phyloP scores from a whole-genome alignment of 2,329 filamentous ascomycete genomes.

The Alternaria arbusti region DNA sequence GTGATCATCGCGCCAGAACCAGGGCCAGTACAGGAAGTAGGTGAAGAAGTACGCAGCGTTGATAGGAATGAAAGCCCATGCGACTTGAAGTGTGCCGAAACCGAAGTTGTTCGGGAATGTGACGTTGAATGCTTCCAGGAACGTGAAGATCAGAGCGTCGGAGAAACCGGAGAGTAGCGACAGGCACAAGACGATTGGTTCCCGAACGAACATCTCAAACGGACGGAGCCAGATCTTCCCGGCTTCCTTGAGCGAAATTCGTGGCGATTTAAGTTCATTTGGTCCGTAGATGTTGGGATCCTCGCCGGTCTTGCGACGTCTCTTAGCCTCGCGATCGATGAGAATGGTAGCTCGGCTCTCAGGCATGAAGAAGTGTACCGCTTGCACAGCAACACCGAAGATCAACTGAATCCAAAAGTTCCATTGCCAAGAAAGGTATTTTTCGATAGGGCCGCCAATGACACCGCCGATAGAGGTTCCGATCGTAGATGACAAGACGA shows the following conservation, averaged over 20 bases:
- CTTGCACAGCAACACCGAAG: slow-evolving; percentile 72
- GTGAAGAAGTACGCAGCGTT: slow-evolving; percentile 67
- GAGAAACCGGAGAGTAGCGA: slow-evolving; percentile 77
- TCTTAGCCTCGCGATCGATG: slow-evolving; percentile 78
- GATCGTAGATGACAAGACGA: slow-evolving; percentile 59
- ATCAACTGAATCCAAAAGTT: slow-evolving; percentile 85
- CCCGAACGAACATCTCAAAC: slow-evolving; percentile 73
- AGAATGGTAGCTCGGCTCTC: slow-evolving; percentile 77
- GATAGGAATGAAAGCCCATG: slow-evolving; percentile 62
- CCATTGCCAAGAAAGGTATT: slow-evolving; percentile 68
- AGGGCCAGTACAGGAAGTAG: slow-evolving; percentile 65
- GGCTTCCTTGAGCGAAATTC: slow-evolving; percentile 43
- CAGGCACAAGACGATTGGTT: slow-evolving; percentile 74
- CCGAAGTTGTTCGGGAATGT: slow-evolving; percentile 69
- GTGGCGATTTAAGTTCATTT: slow-evolving; percentile 63
- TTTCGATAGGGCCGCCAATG: slow-evolving; percentile 61
- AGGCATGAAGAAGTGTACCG: slow-evolving; percentile 70
- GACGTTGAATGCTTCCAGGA: slow-evolving; percentile 71
- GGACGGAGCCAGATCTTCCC: slow-evolving; percentile 56
- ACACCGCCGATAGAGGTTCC: slow-evolving; percentile 79
- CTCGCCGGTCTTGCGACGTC: slow-evolving; percentile 66
- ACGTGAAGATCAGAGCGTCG: slow-evolving; percentile 79
- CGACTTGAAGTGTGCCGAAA: slow-evolving; percentile 64
- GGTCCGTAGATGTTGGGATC: slow-evolving; percentile 71
- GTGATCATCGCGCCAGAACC: slow-evolving; percentile 52